Evolutionary conservation across 306 rosid species (phyloP).

Genomic region (Casuarina equisetifolia): DNA sequence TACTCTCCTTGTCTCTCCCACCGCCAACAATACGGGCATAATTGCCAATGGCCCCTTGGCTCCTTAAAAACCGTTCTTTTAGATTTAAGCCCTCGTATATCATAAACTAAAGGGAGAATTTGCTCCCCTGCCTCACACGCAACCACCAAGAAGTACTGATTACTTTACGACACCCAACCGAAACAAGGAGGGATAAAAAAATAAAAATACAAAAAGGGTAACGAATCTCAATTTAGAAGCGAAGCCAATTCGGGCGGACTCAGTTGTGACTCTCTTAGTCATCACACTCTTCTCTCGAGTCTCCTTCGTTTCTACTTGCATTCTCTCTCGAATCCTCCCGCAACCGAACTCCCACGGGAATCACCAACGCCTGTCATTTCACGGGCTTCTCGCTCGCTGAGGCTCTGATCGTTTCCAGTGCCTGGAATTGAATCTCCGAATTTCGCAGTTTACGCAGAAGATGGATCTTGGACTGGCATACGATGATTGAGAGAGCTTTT

Average conservation of each 20-base stretch:
- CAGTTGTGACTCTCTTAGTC: constrained; percentile 9
- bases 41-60: background rate
- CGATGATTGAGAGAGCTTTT: constrained; percentile 9
- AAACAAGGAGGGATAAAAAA: background rate
- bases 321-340: constrained; percentile 2
- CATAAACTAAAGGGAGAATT: constrained; percentile 6
- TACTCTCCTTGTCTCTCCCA: background rate
- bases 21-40: background rate
- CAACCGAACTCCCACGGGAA: constrained; percentile 32
- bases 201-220: background rate
- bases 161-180: constrained; percentile 35
- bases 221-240: constrained; percentile 17
- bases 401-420: constrained; percentile 7
- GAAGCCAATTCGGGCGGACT: background rate
- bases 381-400: constrained; percentile 34
- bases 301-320: constrained; percentile 21
- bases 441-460: constrained; percentile 19
- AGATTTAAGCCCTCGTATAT: no score
- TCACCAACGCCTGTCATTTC: constrained; percentile 19
- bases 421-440: background rate
- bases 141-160: constrained; percentile 30
- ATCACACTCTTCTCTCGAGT: constrained; percentile 23
- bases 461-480: constrained; percentile 38
- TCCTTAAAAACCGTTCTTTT: no score
- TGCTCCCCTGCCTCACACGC: constrained; percentile 55